phyloP scores from a whole-genome alignment of 495 filamentous ascomycete genomes.

The Paragyromitra xinjiangensis region DNA sequence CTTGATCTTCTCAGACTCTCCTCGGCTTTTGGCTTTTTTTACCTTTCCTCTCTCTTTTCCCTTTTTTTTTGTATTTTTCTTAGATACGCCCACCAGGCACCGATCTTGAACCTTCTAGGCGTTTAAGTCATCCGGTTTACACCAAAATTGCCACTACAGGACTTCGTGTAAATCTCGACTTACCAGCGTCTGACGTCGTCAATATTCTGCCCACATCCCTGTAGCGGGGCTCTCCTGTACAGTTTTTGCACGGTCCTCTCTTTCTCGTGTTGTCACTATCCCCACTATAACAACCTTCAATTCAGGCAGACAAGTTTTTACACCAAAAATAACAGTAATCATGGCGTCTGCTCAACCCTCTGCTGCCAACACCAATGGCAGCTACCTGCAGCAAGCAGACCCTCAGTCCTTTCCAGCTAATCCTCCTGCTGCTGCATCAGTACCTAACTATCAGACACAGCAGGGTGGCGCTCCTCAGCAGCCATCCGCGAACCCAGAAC shows the following conservation, averaged over 20 bases:
- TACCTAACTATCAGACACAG: slow-evolving; percentile 46
- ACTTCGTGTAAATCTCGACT: slow-evolving; percentile 14
- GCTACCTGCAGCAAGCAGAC: slow-evolving; percentile 55
- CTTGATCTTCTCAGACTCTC: slow-evolving; percentile 39
- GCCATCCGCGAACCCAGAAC: slow-evolving; percentile 30
- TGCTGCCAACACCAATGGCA: slow-evolving; percentile 50
- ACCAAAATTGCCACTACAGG: slow-evolving; percentile 11
- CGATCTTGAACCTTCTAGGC: slow-evolving; percentile 21
- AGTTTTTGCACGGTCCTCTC: slow-evolving; percentile 39
- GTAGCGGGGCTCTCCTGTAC: slow-evolving; percentile 30
- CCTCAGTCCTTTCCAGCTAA: slow-evolving; percentile 52
- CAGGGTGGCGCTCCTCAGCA: slow-evolving; percentile 40
- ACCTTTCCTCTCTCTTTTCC: slow-evolving; percentile 45
- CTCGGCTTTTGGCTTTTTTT: slow-evolving; percentile 43
- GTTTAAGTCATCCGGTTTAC: slow-evolving; percentile 29
- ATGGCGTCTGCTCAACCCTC: slow-evolving; percentile 54
- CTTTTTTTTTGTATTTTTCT: slow-evolving; percentile 56
- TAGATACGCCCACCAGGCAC: slow-evolving; percentile 55
- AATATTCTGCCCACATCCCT: slow-evolving; percentile 26
- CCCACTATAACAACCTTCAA: slow-evolving; percentile 6
- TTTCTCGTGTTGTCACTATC: slow-evolving; percentile 15
- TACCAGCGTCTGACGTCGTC: slow-evolving; percentile 21
- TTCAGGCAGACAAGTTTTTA: slow-evolving; percentile 24
- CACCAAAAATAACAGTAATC: slow-evolving; percentile 25
- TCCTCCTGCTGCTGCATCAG: slow-evolving; percentile 39